These are phyloP conservation scores for Leccinum incarnatum DNA, from an alignment of 768 basidiomycete genomes.

Conservation along the genomic window DNA sequence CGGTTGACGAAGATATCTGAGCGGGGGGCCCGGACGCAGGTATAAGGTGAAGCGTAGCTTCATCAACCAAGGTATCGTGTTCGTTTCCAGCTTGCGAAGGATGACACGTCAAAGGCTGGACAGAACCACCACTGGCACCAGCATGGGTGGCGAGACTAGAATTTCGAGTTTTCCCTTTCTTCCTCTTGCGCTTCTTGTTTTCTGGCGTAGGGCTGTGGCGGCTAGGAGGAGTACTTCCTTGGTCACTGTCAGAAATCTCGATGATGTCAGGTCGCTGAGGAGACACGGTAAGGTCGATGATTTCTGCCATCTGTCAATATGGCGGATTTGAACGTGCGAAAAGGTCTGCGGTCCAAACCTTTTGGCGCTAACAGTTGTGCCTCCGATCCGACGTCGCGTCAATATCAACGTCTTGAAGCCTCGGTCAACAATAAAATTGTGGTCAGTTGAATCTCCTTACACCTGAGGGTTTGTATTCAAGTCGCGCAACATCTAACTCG, in stretches of 20 bases:
- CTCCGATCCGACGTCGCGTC: background rate
- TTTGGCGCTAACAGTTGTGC: background rate
- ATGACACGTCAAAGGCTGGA: constrained; percentile 18
- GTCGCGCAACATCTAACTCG: background rate
- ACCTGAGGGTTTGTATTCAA: background rate
- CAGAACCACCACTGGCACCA: constrained; percentile 15
- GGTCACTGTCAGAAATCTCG: constrained; percentile 29
- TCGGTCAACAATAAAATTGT: no score
- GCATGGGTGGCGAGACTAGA: constrained; percentile 10
- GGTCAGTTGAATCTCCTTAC: no score
- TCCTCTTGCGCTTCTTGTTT: constrained; percentile 27
- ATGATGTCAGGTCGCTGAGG: constrained; percentile 28
- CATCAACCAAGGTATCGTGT: background rate
- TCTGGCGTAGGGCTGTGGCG: constrained; percentile 9
- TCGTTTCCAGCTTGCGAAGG: constrained; percentile 14
- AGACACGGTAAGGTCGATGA: constrained; percentile 35
- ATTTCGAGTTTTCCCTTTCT: constrained; percentile 25
- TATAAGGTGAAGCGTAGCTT: constrained; percentile 30
- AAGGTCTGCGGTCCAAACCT: background rate
- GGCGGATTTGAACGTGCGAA: constrained; percentile 1
- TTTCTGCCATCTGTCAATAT: constrained; percentile 25
- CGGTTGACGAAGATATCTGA: constrained; percentile 14
- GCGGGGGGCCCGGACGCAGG: constrained; percentile 38
- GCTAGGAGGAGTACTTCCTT: constrained; percentile 6
- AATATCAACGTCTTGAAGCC: no score